Evolutionary conservation across 2,329 filamentous ascomycete species (phyloP), one percentile per base, ranked within the genome.

Genomic region (Magnaporthales sp.): DNA sequence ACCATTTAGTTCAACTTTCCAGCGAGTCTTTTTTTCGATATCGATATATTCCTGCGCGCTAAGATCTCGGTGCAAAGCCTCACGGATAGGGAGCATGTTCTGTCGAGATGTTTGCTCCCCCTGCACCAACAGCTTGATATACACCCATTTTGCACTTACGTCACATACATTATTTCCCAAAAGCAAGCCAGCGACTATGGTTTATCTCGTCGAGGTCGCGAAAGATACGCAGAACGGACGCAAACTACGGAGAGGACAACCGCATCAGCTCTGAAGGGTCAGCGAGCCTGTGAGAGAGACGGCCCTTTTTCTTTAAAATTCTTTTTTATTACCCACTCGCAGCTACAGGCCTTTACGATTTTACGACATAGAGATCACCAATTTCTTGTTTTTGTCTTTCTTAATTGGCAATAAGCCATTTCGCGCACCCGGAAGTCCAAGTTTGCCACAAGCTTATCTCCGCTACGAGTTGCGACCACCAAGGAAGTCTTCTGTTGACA

Each of bases 351-450:
- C 64, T 51, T 56, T 63, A 66, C 56, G 51, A 66, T n/a, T 32
- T 62, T 46, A 66, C 29, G 63, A 64, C 63, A 64, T 54, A 64
- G 63, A 56, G 11, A 64, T 38, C 30, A 63, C 30, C 60, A 32
- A n/a, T 29, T 64, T 64, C 32, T 19, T 19, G 5, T 29, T 46
- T 51, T n/a, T 51, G 10, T 58, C 29, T 56, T 58, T 65, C 19
- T n/a, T 58, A 6, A 30, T 26, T 7, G 10, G 22, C 19, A 22
- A 32, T 24, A 24, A n/a, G 24, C n/a, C 54, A 58, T 3, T 58
- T 58, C 24, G 24, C 54, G 9, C 4, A 26, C n/a, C 22, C 54
- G n/a, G 22, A 58, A 26, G 54, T 10, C 11, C 22, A 58, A 58
- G 24, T 26, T 58, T 24, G n/a, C 22, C 24, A 58, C 32, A 7